Percentiles rank a stretch among this genome's conserved stretches.
These are phyloP conservation scores for Sicyos baderoa DNA, from an alignment of 306 rosid genomes.

Conservation along the genomic window DNA sequence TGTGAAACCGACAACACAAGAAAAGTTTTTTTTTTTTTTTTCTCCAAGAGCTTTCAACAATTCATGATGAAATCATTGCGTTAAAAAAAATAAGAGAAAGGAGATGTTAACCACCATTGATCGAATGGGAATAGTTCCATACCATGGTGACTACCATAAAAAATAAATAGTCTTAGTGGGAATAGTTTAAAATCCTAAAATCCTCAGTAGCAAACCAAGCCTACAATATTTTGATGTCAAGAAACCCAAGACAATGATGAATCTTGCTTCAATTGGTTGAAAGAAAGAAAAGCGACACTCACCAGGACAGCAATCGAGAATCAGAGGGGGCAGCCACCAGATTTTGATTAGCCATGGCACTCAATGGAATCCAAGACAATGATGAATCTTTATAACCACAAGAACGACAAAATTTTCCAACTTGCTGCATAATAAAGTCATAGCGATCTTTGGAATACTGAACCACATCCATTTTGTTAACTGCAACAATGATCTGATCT, in stretches of 20 bases:
- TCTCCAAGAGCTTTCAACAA: no score
- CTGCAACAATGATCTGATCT: constrained; percentile 77
- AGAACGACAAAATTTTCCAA: constrained; percentile 68
- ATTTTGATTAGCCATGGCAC: constrained; percentile 93
- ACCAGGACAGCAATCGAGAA: constrained; percentile 57
- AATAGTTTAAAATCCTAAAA: background rate
- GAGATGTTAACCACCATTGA: background rate
- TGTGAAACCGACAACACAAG: no score
- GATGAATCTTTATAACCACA: constrained; percentile 79
- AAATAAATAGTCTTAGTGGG: background rate
- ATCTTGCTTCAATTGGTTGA: background rate
- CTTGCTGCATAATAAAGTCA: constrained; percentile 64
- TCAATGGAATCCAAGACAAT: constrained; percentile 74
- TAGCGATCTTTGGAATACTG: constrained; percentile 72
- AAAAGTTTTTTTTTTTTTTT: background rate
- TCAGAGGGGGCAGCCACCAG: constrained; percentile 79
- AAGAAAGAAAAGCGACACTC: constrained; percentile 23
- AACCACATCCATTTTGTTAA: constrained; percentile 92
- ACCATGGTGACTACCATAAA: no score
- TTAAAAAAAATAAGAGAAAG: no score
- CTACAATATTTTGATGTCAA: no score
- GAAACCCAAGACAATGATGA: no score
- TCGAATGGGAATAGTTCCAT: no score
- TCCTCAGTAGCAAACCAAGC: background rate
- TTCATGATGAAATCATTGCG: no score